phyloP scores from a whole-genome alignment of 2,329 filamentous ascomycete genomes.

The Talaromyces sp. region DNA sequence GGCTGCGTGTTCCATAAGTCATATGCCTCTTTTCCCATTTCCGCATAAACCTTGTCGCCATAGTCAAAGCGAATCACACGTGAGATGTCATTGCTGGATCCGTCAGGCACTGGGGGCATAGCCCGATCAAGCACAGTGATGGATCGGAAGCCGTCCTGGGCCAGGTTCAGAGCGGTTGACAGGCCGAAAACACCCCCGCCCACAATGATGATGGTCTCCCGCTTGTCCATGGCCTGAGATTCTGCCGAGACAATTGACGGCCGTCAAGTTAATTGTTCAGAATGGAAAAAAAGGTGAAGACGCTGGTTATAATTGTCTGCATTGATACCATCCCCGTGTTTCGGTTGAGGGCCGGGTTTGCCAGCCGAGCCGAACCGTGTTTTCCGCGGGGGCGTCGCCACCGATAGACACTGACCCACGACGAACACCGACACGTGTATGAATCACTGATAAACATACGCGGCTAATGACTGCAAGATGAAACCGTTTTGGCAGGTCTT shows the following conservation, averaged over 20 bases:
- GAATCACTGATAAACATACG: neutral
- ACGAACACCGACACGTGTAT: neutral
- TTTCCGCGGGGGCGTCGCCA: neutral
- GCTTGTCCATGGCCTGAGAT: constrained; percentile 24
- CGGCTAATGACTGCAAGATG: neutral
- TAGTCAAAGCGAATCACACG: constrained; percentile 18
- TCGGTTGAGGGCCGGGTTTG: neutral
- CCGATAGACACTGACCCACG: neutral
- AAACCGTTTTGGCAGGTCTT: neutral
- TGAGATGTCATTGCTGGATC: constrained; percentile 26
- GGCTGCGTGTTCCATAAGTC: neutral
- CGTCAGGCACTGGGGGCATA: constrained; percentile 18
- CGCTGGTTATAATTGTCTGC: neutral
- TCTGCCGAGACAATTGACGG: neutral
- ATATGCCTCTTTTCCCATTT: neutral
- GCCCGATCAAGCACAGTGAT: constrained; percentile 15
- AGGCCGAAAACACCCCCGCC: constrained; percentile 24
- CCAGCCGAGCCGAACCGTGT: neutral
- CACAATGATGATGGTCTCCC: constrained; percentile 51
- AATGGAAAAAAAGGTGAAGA: neutral
- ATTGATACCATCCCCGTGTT: neutral
- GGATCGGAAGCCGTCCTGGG: constrained; percentile 11
- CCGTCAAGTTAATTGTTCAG: neutral
- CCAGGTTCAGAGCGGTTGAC: constrained; percentile 39
- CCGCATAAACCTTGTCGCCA: neutral